Evolutionary conservation across 1,284 basidiomycete genomes (phyloP), one percentile per base, ranked within the genome.

Genomic region (Moniliophthora roreri): DNA sequence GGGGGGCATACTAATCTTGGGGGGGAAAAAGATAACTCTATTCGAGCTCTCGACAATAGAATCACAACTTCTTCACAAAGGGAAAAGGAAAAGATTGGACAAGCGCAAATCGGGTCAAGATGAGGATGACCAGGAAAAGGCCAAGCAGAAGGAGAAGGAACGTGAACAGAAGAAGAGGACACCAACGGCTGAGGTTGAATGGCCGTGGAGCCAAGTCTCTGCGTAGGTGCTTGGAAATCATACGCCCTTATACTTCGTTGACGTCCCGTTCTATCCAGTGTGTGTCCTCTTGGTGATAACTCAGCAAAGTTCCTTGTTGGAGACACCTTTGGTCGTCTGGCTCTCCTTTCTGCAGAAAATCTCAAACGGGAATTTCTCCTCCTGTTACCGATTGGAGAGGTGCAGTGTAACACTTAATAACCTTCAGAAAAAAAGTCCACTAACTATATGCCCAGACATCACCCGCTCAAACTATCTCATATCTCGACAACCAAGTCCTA

Each of bases 291-390:
- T 80, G 79, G 67, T 81, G 77, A 58, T 57, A 69, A 5, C 62
- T 82, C 26, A 79, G 79, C 46, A 66, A 68, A 18, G 69, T 81
- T 85, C 52, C 66, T 96, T 15, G 69, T 95, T 11, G 89, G 90
- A 1, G 94, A 96, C 62, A 75, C 76, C n/a, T 89, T 80, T 62
- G 94, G 94, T 15, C 80, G 82, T 48, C 73, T 93, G 10, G 80
- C 82, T 0, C 72, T 91, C 59, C 69, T 95, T 15, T 79, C 80
- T 4, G 66, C 90, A 53, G 76, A 83, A 36, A 69, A 72, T 34
- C 58, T 76, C 4, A 67, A 71, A 20, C 69, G 70, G 6, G 67
- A 75, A 26, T 74, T 71, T 0, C 72, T 95, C n/a, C 71, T 79
- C 2, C 73, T 88, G 5, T 62, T 87, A 15, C 85, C 88, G 28